These are phyloP conservation scores for Achlya hypogyna DNA, from an alignment of 352 stramenopile species.

Conservation along the genomic window DNA sequence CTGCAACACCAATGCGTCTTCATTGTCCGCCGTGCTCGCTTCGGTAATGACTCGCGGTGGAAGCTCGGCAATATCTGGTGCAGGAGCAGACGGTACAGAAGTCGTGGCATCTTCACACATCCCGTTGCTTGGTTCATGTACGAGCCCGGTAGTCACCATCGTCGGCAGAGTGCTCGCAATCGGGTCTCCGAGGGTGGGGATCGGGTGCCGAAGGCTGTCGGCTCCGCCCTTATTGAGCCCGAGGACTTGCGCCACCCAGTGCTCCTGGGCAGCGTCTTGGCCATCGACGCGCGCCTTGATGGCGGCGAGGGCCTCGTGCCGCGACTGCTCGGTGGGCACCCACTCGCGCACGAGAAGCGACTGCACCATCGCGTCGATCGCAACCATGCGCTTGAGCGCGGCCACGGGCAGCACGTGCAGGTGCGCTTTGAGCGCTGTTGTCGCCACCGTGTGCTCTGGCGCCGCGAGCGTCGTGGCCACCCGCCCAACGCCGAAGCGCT, in stretches of 20 bases:
- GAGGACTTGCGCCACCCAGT: slow-evolving; percentile 6
- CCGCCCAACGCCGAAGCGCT: neutral
- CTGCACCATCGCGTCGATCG: neutral
- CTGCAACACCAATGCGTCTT: no score
- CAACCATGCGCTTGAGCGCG: slow-evolving; percentile 8
- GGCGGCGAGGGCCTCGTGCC: neutral
- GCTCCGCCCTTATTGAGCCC: neutral
- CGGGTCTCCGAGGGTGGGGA: neutral
- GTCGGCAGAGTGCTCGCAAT: neutral
- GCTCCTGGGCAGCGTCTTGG: neutral
- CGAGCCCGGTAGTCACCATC: no score
- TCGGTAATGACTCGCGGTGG: no score
- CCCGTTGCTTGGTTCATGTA: no score
- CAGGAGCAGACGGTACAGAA: no score
- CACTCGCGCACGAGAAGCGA: neutral
- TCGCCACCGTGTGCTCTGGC: neutral
- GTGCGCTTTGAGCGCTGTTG: neutral
- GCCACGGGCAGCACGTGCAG: slow-evolving; percentile 1
- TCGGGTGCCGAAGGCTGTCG: no score
- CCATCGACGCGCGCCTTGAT: slow-evolving; percentile 1
- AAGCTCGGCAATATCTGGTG: no score
- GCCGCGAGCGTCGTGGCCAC: neutral
- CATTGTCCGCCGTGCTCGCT: no score
- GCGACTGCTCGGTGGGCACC: neutral
- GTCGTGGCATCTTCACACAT: no score